Evolutionary conservation across 1,284 basidiomycete species (phyloP).

Genomic region (Austropuccinia psidii): DNA sequence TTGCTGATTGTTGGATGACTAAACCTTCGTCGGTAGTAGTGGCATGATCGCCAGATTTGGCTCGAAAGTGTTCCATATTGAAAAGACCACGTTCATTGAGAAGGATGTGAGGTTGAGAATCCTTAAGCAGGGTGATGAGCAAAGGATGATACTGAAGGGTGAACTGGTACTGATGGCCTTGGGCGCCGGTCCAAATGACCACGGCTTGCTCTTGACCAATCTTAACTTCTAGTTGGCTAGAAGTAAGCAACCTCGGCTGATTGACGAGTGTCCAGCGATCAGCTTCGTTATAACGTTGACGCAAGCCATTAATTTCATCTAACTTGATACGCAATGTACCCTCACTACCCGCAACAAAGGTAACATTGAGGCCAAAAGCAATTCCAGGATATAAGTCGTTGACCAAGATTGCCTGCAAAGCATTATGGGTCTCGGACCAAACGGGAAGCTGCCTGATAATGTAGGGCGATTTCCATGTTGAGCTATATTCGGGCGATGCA

Average conservation of each 20-base stretch:
- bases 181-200: slow-evolving; percentile 17
- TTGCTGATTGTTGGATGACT: slow-evolving; percentile 46
- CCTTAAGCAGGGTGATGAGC: slow-evolving; percentile 61
- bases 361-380: slow-evolving; percentile 68
- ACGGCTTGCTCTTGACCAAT: neutral
- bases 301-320: slow-evolving; percentile 69
- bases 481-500: slow-evolving; percentile 40
- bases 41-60: slow-evolving; percentile 52
- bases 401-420: slow-evolving; percentile 60
- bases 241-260: slow-evolving; percentile 54
- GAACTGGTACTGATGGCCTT: slow-evolving; percentile 53
- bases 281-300: slow-evolving; percentile 79
- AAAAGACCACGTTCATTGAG: slow-evolving; percentile 82
- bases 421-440: slow-evolving; percentile 52
- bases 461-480: slow-evolving; percentile 76
- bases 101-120: slow-evolving; percentile 69
- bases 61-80: slow-evolving; percentile 95
- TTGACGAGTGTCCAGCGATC: slow-evolving; percentile 71
- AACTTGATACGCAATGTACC: slow-evolving; percentile 74
- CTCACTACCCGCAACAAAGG: slow-evolving; percentile 61
- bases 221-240: slow-evolving; percentile 52
- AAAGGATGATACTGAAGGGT: slow-evolving; percentile 66
- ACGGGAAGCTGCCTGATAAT: slow-evolving; percentile 50
- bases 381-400: slow-evolving; percentile 73
- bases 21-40: slow-evolving; percentile 47